These are phyloP conservation scores for Yamadazyma friedrichii DNA, from an alignment of 1,139 yeast genomes.

Conservation along the genomic window DNA sequence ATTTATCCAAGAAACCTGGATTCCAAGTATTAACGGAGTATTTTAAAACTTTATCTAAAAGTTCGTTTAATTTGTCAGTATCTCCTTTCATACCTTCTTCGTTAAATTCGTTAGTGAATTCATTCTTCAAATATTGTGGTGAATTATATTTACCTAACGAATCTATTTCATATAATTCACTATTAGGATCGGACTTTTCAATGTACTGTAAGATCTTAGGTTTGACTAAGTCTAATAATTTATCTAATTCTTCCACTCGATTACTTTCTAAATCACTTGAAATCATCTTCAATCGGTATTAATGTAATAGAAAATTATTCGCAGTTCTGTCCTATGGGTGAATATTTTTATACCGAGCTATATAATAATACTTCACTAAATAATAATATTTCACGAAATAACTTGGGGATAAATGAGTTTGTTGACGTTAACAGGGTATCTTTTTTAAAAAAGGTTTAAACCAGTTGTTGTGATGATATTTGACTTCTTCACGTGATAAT, in stretches of 20 bases:
- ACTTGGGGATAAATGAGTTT: too few relatives aligned
- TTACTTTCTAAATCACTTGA: slow-evolving; percentile 27
- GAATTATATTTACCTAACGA: slow-evolving; percentile 42
- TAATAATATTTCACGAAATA: too few relatives aligned
- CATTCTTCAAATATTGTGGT: slow-evolving; percentile 31
- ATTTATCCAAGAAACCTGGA: slow-evolving; percentile 80
- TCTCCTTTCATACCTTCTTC: slow-evolving; percentile 20
- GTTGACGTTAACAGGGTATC: too few relatives aligned
- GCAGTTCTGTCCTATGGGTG: too few relatives aligned
- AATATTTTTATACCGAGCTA: too few relatives aligned
- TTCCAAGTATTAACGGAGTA: slow-evolving; percentile 86
- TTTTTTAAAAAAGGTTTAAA: too few relatives aligned
- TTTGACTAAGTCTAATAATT: slow-evolving; percentile 29
- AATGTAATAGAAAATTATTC: slow-evolving; percentile 15
- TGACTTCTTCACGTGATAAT: too few relatives aligned
- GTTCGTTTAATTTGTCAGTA: slow-evolving; percentile 33
- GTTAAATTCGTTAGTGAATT: slow-evolving; percentile 18
- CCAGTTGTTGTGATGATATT: too few relatives aligned
- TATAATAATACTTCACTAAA: too few relatives aligned
- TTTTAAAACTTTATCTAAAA: slow-evolving; percentile 58
- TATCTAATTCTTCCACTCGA: slow-evolving; percentile 39
- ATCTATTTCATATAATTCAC: slow-evolving; percentile 22
- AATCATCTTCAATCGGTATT: slow-evolving; percentile 3
- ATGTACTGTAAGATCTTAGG: slow-evolving; percentile 40
- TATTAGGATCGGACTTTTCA: slow-evolving; percentile 32